Evolutionary conservation across 306 rosid species (phyloP), one percentile per base, ranked within the genome.

Genomic region (Cicer cuneatum): DNA sequence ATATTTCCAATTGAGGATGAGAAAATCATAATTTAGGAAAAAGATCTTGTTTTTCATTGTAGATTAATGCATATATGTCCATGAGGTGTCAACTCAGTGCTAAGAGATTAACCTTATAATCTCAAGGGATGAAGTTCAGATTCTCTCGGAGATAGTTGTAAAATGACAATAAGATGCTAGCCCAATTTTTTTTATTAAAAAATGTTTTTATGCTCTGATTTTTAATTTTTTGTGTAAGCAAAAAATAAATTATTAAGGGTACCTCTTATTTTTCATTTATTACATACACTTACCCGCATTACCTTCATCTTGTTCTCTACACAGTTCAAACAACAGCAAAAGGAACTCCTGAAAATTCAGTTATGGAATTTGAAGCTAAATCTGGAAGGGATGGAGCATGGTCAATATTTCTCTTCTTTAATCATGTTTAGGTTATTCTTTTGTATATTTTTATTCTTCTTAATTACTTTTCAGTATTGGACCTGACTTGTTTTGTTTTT

Each of bases 351-450:
- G 97, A 95, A 76, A 89, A 77, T 85, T 79, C 90, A 7, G 80
- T 80, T 16, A 79, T 86, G 86, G 99, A 95, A 83, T 92, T 90
- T 54, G 99, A 95, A 89, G 99, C 99, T 62, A 95, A 92, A 86
- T 95, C 99, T 67, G 93, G 90, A 72, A 90, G 99, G 81, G 99
- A 95, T 85, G 96, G 97, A 71, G 99, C 99, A 88, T 95, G 99
- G 99, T 95, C 71, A 87, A 79, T 88, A 76, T 78, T 69, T 76
- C 60, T 70, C 60, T 70, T 78, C 61, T 78, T 63, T 40, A 69
- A 77, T 77, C 54, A 63, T 76, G 68, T 76, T 66, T 69, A 71
- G 43, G 59, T 56, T 78, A 75, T 72, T 78, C 19, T 66, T 56
- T 66, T 63, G 74, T 80, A 62, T 21, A 49, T 21, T 49, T 47